These are phyloP conservation scores for Thermothielavioides terrestris DNA, from an alignment of 495 filamentous ascomycete species.

Conservation along the genomic window DNA sequence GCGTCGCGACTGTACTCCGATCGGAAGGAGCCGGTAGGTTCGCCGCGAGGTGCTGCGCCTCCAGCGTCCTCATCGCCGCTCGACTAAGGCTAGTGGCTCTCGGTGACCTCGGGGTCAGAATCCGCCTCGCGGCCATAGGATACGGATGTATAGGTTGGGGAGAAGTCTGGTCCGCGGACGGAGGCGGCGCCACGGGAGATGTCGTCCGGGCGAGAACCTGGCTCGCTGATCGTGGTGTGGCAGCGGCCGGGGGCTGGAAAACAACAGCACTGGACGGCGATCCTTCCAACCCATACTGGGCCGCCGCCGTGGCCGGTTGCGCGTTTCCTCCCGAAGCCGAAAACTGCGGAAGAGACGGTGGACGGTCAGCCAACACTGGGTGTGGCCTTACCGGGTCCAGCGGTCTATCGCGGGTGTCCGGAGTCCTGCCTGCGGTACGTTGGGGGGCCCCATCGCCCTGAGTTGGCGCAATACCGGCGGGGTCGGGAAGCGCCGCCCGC, in stretches of 20 bases:
- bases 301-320: constrained; percentile 19
- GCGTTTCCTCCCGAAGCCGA: constrained; percentile 2
- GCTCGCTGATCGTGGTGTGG: constrained; percentile 19
- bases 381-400: constrained; percentile 39
- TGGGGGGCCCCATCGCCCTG: constrained; percentile 28
- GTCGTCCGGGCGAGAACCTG: constrained; percentile 19
- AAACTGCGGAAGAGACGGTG: constrained; percentile 12
- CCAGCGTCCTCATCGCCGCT: constrained; percentile 37
- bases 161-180: constrained; percentile 28
- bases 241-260: constrained; percentile 21
- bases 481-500: constrained; percentile 26
- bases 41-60: constrained; percentile 34
- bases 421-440: constrained; percentile 31
- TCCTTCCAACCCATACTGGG: constrained; percentile 21
- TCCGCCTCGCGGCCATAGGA: constrained; percentile 37
- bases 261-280: constrained; percentile 26
- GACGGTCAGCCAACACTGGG: constrained; percentile 12
- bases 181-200: constrained; percentile 23
- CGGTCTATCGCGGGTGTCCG: constrained; percentile 45
- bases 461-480: constrained; percentile 16
- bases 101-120: constrained; percentile 61
- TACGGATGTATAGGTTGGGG: constrained; percentile 34
- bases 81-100: constrained; percentile 38
- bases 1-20: constrained; percentile 13
- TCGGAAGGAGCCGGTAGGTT: constrained; percentile 30